Percentiles rank a stretch among this genome's conserved stretches.
Conservation (phyloP, 129 eudicot species). For the sunflower (Helianthus annuus) region HanXRQr2.0-SUNRISE NC_035443.2:32978521-32979020, state of each 20-base stretch:
- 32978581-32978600: too few relatives aligned
- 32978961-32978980: slow-evolving; percentile 17
- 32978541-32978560: too few relatives aligned
- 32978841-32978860: slow-evolving; percentile 51
- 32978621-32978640: too few relatives aligned
- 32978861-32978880: slow-evolving; percentile 56
- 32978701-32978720: slow-evolving; percentile 54
- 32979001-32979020: slow-evolving; percentile 10
- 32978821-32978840: slow-evolving; percentile 45
- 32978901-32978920: slow-evolving; percentile 73
- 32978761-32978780: neutral
- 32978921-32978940: slow-evolving; percentile 59
- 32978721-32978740: slow-evolving; percentile 57
- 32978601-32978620: too few relatives aligned
- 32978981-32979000: neutral
- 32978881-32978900: slow-evolving; percentile 47
- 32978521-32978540: too few relatives aligned
- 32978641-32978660: too few relatives aligned
- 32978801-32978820: neutral
- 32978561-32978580: too few relatives aligned
- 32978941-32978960: slow-evolving; percentile 68
- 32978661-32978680: neutral
- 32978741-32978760: slow-evolving; percentile 65
- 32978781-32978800: slow-evolving; percentile 17
- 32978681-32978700: slow-evolving; percentile 67